Evolutionary conservation across 768 basidiomycete genomes (phyloP).

Genomic region (Tephrocybe sp.): DNA sequence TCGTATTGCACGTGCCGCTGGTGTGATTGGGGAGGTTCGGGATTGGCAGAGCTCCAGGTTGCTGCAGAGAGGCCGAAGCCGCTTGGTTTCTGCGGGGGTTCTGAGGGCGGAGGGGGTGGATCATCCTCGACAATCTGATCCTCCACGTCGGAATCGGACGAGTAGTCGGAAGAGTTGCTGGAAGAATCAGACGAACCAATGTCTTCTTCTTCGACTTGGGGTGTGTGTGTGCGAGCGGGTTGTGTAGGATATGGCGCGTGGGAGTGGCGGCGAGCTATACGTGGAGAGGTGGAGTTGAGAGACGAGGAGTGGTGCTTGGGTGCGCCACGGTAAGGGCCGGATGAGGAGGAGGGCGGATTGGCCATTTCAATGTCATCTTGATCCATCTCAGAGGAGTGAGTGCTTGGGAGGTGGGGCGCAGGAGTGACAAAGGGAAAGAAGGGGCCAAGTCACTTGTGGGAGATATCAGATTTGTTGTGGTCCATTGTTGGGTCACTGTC

Average conservation of each 20-base stretch:
- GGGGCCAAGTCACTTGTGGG: too few species aligned
- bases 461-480: neutral
- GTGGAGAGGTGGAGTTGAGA: neutral
- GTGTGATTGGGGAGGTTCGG: neutral
- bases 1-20: neutral
- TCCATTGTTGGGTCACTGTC: neutral
- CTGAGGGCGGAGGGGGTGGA: neutral
- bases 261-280: neutral
- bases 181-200: constrained; percentile 8
- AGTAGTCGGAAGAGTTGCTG: neutral
- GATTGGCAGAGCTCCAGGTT: constrained; percentile 1
- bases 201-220: constrained; percentile 10
- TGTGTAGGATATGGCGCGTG: neutral
- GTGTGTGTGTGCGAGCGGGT: neutral
- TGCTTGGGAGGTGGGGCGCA: neutral
- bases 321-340: constrained; percentile 9
- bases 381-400: too few species aligned
- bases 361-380: constrained; percentile 1
- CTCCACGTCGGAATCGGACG: neutral
- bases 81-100: neutral
- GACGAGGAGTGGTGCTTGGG: neutral
- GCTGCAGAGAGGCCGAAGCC: constrained; percentile 12
- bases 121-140: constrained; percentile 3
- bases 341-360: neutral
- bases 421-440: neutral